Conservation (phyloP, 2,329 filamentous ascomycete species). For the Xylariaceae sp. region DNA sequence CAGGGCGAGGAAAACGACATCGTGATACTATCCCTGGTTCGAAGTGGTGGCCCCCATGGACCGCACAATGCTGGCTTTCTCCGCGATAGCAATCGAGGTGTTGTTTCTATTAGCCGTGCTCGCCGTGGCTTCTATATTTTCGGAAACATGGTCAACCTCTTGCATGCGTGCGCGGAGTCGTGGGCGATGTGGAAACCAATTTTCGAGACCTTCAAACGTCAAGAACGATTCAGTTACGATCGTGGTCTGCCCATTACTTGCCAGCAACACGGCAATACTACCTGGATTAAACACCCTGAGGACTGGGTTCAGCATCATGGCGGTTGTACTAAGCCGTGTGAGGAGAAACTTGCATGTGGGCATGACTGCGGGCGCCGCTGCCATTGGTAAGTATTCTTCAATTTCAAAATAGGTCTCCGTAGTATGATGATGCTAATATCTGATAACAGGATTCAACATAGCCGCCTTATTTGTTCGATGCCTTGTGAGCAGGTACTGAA, state of each 20-base stretch:
- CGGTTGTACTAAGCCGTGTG: constrained; percentile 27
- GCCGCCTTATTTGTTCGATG: constrained; percentile 25
- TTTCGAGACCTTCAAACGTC: constrained; percentile 36
- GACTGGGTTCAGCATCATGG: constrained; percentile 43
- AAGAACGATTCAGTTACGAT: constrained; percentile 29
- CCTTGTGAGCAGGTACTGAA: constrained; percentile 26
- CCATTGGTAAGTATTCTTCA: constrained; percentile 30
- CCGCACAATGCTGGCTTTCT: constrained; percentile 63
- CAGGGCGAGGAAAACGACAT: constrained; percentile 89
- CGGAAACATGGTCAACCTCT: constrained; percentile 59
- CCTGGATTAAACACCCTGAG: constrained; percentile 46
- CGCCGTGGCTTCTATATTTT: constrained; percentile 79
- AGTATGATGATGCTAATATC: constrained; percentile 11
- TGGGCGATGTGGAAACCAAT: constrained; percentile 38
- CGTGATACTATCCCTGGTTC: constrained; percentile 72
- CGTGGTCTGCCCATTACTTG: constrained; percentile 60
- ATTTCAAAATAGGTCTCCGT: neutral
- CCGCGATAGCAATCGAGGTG: constrained; percentile 52
- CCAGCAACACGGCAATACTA: constrained; percentile 49
- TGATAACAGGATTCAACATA: constrained; percentile 24
- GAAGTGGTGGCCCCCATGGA: constrained; percentile 52
- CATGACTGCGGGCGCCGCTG: constrained; percentile 30
- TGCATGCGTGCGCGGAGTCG: constrained; percentile 42
- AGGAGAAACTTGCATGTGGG: constrained; percentile 25
- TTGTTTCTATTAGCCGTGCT: constrained; percentile 62